Evolutionary conservation across 2,329 filamentous ascomycete genomes (phyloP).

Genomic region (Lithohypha guttulata): DNA sequence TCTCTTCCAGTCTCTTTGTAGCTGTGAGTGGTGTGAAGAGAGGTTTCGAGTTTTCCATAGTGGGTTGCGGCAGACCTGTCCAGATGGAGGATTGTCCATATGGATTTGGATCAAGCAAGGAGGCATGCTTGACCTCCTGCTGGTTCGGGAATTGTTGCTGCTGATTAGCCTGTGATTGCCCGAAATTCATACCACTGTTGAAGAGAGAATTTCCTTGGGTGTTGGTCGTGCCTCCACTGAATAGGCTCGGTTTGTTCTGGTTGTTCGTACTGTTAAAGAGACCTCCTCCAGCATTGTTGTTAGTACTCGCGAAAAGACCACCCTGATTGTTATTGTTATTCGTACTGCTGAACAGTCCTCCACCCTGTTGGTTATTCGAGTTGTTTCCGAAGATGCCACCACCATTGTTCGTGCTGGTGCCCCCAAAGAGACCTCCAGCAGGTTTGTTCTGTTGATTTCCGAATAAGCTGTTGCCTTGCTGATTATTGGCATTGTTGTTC

Average conservation of each 20-base stretch:
- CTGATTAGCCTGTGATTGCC: conserved; percentile 42
- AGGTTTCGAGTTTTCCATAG: conserved; percentile 65
- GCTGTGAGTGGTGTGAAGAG: conserved; percentile 80
- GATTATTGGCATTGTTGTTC: conserved; percentile 29
- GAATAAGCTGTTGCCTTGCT: conserved; percentile 37
- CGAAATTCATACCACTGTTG: conserved; percentile 34
- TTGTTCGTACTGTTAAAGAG: conserved; percentile 34
- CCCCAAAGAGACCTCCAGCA: conserved; percentile 31
- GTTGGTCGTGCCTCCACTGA: conserved; percentile 27
- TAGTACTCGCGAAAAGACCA: conserved; percentile 43
- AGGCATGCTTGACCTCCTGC: conserved; percentile 59
- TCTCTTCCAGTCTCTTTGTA: conserved; percentile 64
- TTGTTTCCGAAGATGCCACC: conserved; percentile 38
- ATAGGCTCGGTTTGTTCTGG: conserved; percentile 38
- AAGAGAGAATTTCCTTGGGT: conserved; percentile 32
- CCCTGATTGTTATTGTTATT: conserved; percentile 21
- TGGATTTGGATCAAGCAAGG: conserved; percentile 71
- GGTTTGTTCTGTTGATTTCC: conserved; percentile 26
- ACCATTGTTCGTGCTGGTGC: conserved; percentile 36
- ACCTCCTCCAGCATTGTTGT: conserved; percentile 36
- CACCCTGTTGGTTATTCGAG: conserved; percentile 13
- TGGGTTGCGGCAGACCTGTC: conserved; percentile 54
- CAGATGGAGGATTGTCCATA: conserved; percentile 87
- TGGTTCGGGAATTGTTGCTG: conserved; percentile 41
- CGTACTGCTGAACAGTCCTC: conserved; percentile 20